phyloP scores from a whole-genome alignment of 495 filamentous ascomycete species.

The Trichoderma gamsii region DNA sequence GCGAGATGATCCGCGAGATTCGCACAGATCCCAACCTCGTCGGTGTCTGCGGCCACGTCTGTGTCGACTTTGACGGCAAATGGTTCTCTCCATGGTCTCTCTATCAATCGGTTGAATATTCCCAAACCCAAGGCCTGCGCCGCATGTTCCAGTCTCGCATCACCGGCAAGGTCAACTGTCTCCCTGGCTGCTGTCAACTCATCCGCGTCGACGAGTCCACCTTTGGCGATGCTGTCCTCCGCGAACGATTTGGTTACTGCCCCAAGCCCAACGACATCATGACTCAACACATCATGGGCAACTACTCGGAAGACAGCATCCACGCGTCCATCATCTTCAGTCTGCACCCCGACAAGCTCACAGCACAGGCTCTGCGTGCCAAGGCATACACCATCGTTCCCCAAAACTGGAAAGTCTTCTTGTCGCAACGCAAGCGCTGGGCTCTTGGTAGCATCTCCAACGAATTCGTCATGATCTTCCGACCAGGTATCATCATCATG shows the following conservation, averaged over 20 bases:
- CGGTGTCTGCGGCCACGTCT: constrained; percentile 30
- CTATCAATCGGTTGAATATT: constrained; percentile 29
- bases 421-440: constrained; percentile 30
- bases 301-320: constrained; percentile 27
- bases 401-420: constrained; percentile 26
- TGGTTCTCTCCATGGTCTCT: constrained; percentile 25
- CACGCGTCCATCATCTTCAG: constrained; percentile 30
- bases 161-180: constrained; percentile 30
- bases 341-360: constrained; percentile 23
- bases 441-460: constrained; percentile 28
- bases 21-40: constrained; percentile 22
- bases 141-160: constrained; percentile 27
- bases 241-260: constrained; percentile 28
- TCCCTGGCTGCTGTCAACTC: constrained; percentile 29
- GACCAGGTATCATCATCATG: constrained; percentile 23
- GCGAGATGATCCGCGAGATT: constrained; percentile 24
- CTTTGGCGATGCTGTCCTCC: constrained; percentile 28
- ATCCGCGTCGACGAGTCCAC: constrained; percentile 29
- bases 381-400: constrained; percentile 29
- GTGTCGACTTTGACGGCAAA: constrained; percentile 23
- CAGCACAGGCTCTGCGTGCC: constrained; percentile 27
- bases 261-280: constrained; percentile 27
- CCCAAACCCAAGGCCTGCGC: constrained; percentile 28
- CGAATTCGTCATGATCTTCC: constrained; percentile 26
- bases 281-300: constrained; percentile 28